phyloP scores from a whole-genome alignment of 768 basidiomycete genomes.

The Kwoniella bestiolae region DNA sequence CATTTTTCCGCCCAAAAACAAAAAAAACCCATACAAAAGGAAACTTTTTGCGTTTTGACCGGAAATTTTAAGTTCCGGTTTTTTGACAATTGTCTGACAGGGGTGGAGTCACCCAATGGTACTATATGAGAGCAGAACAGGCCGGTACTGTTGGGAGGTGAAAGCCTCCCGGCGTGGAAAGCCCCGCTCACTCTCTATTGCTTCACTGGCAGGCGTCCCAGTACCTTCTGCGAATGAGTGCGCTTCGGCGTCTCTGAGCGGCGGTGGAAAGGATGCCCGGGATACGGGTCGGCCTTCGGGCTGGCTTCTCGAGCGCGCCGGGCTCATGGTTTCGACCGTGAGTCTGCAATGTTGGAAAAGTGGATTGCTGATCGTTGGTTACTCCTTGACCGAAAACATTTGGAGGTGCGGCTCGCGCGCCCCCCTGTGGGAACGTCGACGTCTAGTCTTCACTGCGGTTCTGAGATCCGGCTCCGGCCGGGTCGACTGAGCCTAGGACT shows the following conservation, averaged over 20 bases:
- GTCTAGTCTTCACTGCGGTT: slow-evolving; percentile 57
- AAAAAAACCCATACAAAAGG: slow-evolving; percentile 16
- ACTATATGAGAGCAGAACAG: slow-evolving; percentile 22
- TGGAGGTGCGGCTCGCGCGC: slow-evolving; percentile 55
- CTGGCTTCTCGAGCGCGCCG: not conserved
- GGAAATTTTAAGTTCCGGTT: slow-evolving; percentile 22
- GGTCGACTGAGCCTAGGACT: slow-evolving; percentile 58
- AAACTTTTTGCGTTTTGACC: slow-evolving; percentile 27
- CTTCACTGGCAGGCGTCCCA: slow-evolving; percentile 5
- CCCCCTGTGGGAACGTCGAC: slow-evolving; percentile 28
- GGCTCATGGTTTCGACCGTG: slow-evolving; percentile 9
- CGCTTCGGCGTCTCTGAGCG: slow-evolving; percentile 11
- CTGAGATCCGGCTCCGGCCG: slow-evolving; percentile 54
- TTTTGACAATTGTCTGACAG: slow-evolving; percentile 9
- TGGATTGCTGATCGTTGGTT: slow-evolving; percentile 59
- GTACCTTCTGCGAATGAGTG: slow-evolving; percentile 10
- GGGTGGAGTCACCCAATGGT: slow-evolving; percentile 10
- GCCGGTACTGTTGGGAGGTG: not conserved
- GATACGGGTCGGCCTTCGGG: not conserved
- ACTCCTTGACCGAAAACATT: slow-evolving; percentile 57
- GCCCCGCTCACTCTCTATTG: slow-evolving; percentile 5
- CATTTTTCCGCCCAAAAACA: slow-evolving; percentile 23
- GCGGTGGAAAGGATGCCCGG: not conserved
- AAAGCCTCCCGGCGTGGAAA: not conserved
- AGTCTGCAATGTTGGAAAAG: slow-evolving; percentile 44